Percentiles rank a stretch among this genome's conserved stretches.
phyloP scores from a whole-genome alignment of 148 eudicot genomes.

The Agrostemma githago region DNA sequence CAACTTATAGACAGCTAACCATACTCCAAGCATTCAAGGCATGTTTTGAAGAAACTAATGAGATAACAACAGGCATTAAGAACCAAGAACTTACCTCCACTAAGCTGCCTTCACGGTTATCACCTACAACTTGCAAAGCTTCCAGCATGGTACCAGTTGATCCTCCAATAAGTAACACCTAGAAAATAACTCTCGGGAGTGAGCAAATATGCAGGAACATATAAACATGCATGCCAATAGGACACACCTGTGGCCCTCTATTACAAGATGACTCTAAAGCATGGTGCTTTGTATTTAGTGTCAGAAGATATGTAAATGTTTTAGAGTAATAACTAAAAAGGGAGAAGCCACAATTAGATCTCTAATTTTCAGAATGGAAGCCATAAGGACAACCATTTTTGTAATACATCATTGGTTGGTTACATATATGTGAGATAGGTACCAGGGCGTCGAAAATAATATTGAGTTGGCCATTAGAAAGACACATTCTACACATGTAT shows the following conservation, averaged over 20 bases:
- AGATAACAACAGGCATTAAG: constrained; percentile 10
- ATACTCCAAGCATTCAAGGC: background rate
- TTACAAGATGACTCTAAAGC: background rate
- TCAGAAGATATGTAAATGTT: background rate
- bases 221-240: background rate
- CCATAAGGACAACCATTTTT: background rate
- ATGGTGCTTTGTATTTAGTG: background rate
- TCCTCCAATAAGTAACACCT: constrained; percentile 98
- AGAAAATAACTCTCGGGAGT: constrained; percentile 23
- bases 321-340: background rate
- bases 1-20: background rate
- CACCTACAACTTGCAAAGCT: constrained; percentile 89
- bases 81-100: constrained; percentile 56
- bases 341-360: background rate
- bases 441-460: background rate
- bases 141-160: constrained; percentile 99
- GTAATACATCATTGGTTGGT: constrained; percentile 1
- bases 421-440: background rate
- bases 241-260: background rate
- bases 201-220: background rate
- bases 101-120: constrained; percentile 47
- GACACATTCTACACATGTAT: background rate
- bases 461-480: background rate
- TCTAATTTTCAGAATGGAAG: background rate
- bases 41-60: background rate